These are phyloP conservation scores for Cutaneotrichosporon sp. DNA, from an alignment of 1,284 basidiomycete genomes.

Conservation along the genomic window DNA sequence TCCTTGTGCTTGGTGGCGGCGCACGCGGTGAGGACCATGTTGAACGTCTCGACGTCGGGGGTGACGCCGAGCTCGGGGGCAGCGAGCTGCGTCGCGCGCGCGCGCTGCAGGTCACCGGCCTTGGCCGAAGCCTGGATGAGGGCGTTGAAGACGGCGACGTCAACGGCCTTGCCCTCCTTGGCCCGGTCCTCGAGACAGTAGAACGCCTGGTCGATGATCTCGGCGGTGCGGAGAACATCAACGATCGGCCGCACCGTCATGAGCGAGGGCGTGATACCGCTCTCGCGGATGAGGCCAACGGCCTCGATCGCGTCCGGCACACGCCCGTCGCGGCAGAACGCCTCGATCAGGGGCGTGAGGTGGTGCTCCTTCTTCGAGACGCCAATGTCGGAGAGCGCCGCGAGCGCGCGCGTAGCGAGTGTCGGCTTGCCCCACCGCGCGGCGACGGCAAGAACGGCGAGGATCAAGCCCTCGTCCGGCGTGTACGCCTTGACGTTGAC, in stretches of 20 bases:
- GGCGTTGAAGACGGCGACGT: conserved; percentile 65
- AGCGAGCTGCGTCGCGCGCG: conserved; percentile 71
- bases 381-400: conserved; percentile 58
- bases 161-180: conserved; percentile 59
- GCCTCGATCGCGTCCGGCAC: conserved; percentile 48
- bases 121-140: conserved; percentile 65
- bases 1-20: conserved; percentile 44
- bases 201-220: conserved; percentile 68
- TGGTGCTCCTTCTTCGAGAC: conserved; percentile 62
- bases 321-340: conserved; percentile 45
- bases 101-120: conserved; percentile 70
- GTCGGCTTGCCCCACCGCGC: conserved; percentile 68
- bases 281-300: conserved; percentile 34
- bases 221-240: conserved; percentile 58
- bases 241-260: conserved; percentile 56
- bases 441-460: conserved; percentile 69
- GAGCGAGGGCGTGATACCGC: conserved; percentile 38
- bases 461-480: conserved; percentile 73
- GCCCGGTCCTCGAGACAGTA: conserved; percentile 64
- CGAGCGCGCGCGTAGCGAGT: conserved; percentile 67
- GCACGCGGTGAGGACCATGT: conserved; percentile 68
- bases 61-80: conserved; percentile 61
- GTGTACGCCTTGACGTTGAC: conserved; percentile 59
- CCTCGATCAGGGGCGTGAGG: conserved; percentile 49
- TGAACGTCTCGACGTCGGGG: conserved; percentile 68